These are phyloP conservation scores for Podaxis sp. DNA, from an alignment of 768 basidiomycete species.

Conservation along the genomic window DNA sequence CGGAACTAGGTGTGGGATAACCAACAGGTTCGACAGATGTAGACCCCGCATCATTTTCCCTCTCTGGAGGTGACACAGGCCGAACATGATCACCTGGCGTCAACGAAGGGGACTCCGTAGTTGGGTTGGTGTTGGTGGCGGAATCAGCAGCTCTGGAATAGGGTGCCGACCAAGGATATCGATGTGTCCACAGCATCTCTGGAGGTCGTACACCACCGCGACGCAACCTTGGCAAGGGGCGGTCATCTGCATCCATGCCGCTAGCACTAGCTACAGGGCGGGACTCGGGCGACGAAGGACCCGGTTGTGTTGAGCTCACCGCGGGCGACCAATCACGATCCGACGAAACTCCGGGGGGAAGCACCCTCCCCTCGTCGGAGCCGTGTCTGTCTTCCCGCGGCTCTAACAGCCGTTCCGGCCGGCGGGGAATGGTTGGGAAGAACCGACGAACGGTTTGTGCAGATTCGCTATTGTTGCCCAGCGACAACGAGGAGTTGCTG, in stretches of 20 bases:
- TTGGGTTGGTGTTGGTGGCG: not conserved
- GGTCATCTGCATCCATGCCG: not conserved
- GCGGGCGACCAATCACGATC: not conserved
- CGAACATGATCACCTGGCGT: not conserved
- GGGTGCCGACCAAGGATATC: slow-evolving; percentile 1
- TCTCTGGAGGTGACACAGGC: slow-evolving; percentile 11
- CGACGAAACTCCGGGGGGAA: not conserved
- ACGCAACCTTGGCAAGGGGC: slow-evolving; percentile 35
- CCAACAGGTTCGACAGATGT: slow-evolving; percentile 30
- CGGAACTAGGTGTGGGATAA: slow-evolving; percentile 52
- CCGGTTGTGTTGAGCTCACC: not conserved
- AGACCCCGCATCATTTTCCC: slow-evolving; percentile 6
- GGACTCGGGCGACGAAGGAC: not conserved
- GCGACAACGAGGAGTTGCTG: slow-evolving; percentile 6
- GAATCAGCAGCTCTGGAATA: slow-evolving; percentile 1
- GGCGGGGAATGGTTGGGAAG: slow-evolving; percentile 12
- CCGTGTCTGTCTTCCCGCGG: not conserved
- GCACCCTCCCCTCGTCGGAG: not conserved
- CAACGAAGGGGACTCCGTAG: not conserved
- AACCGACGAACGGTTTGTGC: slow-evolving; percentile 15
- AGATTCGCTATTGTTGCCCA: slow-evolving; percentile 6
- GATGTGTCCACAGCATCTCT: slow-evolving; percentile 49
- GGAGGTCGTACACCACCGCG: slow-evolving; percentile 69
- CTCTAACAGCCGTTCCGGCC: slow-evolving; percentile 7
- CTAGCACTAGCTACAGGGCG: not conserved